Base-by-base conservation (phyloP, 1,139 yeast species). In the Suhomyces ambrosiae region DNA sequence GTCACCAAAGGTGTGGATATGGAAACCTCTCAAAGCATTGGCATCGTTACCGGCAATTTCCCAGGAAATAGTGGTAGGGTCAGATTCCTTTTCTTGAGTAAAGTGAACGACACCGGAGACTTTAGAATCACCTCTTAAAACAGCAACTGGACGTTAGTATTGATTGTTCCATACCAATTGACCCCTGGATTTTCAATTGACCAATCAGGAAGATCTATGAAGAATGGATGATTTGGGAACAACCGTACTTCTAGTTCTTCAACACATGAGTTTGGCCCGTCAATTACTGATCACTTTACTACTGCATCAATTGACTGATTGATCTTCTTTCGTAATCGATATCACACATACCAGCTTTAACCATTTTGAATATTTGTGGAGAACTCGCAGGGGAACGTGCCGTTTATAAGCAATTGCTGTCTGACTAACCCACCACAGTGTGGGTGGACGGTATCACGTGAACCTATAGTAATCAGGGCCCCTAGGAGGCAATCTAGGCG, bases 1-100 rank as follows among this genome's bases (percentile, higher is more conserved):
- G 76, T 92, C 98, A 74, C 98, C 98, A 60, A 90, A 92, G 61
- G 87, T 86, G 71, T 92, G 98, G 62, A 92, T 74, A 77, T 92
- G 98, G 96, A 92, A 90, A 35, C 97, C 98, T 69, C 96, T 85
- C 65, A 76, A 71, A 33, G 96, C 89, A 56, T 87, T 84, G 46
- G 97, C 74, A 51, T 81, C 83, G 67, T 88, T 87, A 61, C 97
- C 97, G 38, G 79, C 56, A 59, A 92, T 86, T 58, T 89, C 92
- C 82, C 89, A 92, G 16, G 90, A 56, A 53, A 92, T 78, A 33
- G 87, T 84, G 60, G 95, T 86, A 65, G 95, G 94, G 32, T 78
- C 90, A 38, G 74, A 59, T 65, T 86, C 96, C 37, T 84, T 56
- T 36, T 69, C 58, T 76, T 92, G 98, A 68, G 86, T 95, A 58